Evolutionary conservation across 2,329 filamentous ascomycete genomes (phyloP), one percentile per base, ranked within the genome.

Genomic region (Nakataea oryzae): DNA sequence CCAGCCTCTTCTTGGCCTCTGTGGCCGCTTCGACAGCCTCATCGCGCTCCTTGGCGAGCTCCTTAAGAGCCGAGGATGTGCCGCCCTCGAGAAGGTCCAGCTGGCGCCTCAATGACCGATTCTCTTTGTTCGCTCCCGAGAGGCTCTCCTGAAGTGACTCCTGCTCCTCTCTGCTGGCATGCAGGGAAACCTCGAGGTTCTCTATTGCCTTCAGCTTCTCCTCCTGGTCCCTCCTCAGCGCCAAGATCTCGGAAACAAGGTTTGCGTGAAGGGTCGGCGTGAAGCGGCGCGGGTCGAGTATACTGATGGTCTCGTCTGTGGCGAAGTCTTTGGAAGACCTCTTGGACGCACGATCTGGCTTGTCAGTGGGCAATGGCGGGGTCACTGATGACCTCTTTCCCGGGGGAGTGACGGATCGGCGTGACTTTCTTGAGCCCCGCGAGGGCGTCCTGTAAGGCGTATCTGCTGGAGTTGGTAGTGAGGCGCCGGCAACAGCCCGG

Each of bases 201-300:
- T 97, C 93, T 62, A 99, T 96, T 61, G 91, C 83, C 68, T 86
- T 90, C 57, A 88, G 84, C 75, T 96, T 97, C 55, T 90, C 91
- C 71, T 99, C 95, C 65, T 97, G 85, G 66, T 99, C 95, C 63
- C 95, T 83, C 27, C 93, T 86, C 59, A 99, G 77, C 2, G 87
- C 86, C 54, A 99, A 79, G 65, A 99, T 99, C 73, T 99, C 95
- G 0, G 93, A 93, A 0, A 99, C 93, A 8, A 99, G 79, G 59
- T 91, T 97, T 11, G 95, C 95, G 73, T 97, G 95, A 13, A 99
- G 78, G 0, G 93, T 97, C 1, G 95, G 95, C 0, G 95, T 99
- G 71, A 99, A 97, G 50, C 95, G 85, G 62, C 93, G 86, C 3
- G 95, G 92, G 70, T 99, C 95, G 32, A 97, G 79, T 27, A 91